Evolutionary conservation across 257 asterid species (phyloP).

Genomic region (Ballota nigra): DNA sequence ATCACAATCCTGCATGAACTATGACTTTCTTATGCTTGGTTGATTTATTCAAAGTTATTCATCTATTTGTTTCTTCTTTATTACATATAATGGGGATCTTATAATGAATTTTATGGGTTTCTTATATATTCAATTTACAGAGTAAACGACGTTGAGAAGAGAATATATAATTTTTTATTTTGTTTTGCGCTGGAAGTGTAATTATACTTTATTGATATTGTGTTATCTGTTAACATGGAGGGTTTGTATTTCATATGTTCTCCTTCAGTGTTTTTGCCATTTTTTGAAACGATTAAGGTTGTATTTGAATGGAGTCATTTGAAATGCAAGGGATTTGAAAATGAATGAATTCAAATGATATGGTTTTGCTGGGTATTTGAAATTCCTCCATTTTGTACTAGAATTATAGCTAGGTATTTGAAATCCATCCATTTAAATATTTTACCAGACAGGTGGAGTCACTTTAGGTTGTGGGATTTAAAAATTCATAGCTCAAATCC

Average conservation of each 20-base stretch:
- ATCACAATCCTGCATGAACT: constrained; percentile 7
- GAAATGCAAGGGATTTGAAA: too few relatives aligned
- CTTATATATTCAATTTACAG: constrained; percentile 9
- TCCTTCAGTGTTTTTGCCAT: not conserved
- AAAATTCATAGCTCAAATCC: too few relatives aligned
- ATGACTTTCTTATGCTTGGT: constrained; percentile 2
- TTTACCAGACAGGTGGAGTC: too few relatives aligned
- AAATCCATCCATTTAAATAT: too few relatives aligned
- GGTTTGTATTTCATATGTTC: not conserved
- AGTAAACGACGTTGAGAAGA: not conserved
- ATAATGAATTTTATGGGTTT: constrained; percentile 12
- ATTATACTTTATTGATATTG: not conserved
- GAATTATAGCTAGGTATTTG: too few relatives aligned
- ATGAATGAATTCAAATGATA: too few relatives aligned
- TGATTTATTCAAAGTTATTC: constrained; percentile 19
- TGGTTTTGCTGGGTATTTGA: too few relatives aligned
- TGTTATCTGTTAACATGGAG: not conserved
- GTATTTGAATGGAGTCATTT: too few relatives aligned
- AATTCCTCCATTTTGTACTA: too few relatives aligned
- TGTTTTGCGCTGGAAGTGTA: constrained; percentile 26
- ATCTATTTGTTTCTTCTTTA: constrained; percentile 21
- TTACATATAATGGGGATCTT: constrained; percentile 22
- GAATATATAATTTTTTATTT: constrained; percentile 8
- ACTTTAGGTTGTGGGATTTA: too few relatives aligned
- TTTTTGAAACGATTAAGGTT: too few relatives aligned